Evolutionary conservation across 495 filamentous ascomycete species (phyloP).

Genomic region (Podospora fimiseda): DNA sequence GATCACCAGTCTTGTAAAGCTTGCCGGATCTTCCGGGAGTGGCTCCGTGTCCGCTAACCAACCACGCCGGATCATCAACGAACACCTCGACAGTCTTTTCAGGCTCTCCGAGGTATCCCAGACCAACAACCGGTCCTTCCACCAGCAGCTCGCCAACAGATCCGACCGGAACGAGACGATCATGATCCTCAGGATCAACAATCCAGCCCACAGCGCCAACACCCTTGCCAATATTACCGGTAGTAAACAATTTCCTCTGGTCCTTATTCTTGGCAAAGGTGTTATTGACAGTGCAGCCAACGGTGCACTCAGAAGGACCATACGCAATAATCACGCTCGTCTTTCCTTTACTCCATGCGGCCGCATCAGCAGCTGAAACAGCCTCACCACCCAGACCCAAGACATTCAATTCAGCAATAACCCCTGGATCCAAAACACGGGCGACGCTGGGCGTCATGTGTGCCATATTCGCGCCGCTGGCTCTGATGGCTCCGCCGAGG

Average conservation of each 20-base stretch:
- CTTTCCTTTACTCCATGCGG: conserved; percentile 29
- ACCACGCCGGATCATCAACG: conserved; percentile 15
- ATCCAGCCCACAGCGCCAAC: conserved; percentile 48
- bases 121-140: conserved; percentile 45
- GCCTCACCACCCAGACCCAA: conserved; percentile 24
- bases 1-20: conserved; percentile 31
- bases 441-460: conserved; percentile 51
- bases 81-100: conserved; percentile 53
- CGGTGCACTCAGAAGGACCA: conserved; percentile 50
- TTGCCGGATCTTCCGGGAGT: conserved; percentile 9
- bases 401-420: conserved; percentile 15
- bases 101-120: conserved; percentile 67
- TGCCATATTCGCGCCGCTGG: conserved; percentile 35
- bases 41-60: background rate
- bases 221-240: conserved; percentile 38
- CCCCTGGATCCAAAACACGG: conserved; percentile 38
- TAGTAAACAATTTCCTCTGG: conserved; percentile 9
- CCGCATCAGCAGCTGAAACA: conserved; percentile 24
- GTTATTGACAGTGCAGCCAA: conserved; percentile 41
- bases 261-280: conserved; percentile 27
- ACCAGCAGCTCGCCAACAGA: conserved; percentile 73
- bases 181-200: conserved; percentile 48
- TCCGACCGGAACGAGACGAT: conserved; percentile 58
- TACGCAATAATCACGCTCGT: conserved; percentile 50
- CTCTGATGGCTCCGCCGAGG: conserved; percentile 33